Conservation (phyloP, 2,329 filamentous ascomycete species). For the Curvularia eragrostidis region DNA sequence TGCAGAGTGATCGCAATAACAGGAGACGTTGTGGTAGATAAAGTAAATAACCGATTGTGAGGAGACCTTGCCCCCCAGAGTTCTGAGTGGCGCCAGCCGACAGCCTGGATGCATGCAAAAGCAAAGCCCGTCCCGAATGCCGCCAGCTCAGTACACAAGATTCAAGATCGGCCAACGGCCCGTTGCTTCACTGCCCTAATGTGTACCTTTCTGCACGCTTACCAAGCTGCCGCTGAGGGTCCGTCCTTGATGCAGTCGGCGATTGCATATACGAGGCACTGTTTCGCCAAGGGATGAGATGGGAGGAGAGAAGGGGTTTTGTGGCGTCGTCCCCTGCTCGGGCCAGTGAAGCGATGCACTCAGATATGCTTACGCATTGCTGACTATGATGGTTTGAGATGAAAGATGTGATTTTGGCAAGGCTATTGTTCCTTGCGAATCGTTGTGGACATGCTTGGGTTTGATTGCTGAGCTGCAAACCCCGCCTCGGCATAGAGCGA, state of each 20-base stretch:
- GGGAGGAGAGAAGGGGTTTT: background rate
- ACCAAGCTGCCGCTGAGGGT: conserved; percentile 14
- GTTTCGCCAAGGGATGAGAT: background rate
- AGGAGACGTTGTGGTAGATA: conserved; percentile 2
- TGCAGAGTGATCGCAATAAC: background rate
- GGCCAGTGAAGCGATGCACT: background rate
- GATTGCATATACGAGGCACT: conserved; percentile 4
- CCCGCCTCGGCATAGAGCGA: background rate
- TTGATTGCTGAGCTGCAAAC: conserved; percentile 5
- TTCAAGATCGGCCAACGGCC: conserved; percentile 14
- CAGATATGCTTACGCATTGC: background rate
- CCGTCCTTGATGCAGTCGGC: conserved; percentile 4
- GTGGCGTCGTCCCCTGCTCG: conserved; percentile 1
- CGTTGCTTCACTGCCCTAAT: conserved; percentile 12
- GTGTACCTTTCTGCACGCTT: conserved; percentile 13
- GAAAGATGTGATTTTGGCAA: background rate
- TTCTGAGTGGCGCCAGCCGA: conserved; percentile 13
- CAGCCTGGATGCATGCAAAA: conserved; percentile 17
- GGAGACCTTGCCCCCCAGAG: background rate
- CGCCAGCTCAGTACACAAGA: conserved; percentile 8
- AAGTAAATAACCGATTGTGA: conserved; percentile 1
- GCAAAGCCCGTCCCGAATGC: conserved; percentile 7
- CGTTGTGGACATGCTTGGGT: background rate
- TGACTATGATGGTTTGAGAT: background rate
- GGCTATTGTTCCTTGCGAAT: background rate